Evolutionary conservation across 192 early-diverging fungal genomes (phyloP), one percentile per base, ranked within the genome.

Genomic region (Backusella australiensis): DNA sequence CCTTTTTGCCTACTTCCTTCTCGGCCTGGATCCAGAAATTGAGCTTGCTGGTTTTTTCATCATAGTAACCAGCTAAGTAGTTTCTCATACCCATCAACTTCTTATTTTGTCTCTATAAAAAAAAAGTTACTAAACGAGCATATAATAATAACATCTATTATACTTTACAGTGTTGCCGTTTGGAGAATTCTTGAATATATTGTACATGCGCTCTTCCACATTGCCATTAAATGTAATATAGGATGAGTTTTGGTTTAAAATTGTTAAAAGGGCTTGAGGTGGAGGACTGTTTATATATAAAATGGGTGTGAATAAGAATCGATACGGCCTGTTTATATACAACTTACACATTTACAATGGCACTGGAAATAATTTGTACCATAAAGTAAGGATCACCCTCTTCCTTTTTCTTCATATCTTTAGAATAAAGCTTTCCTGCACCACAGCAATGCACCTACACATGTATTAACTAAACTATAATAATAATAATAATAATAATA

Each of bases 351-450:
- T 93, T 94, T 83, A 91, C 89, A 79, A 95, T 95, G 34, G 93
- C 94, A 44, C 88, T 90, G 2, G 94, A 94, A 39, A 94, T 85
- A 38, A 95, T 86, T 81, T 95, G 93, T 36, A 87, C 84, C 94
- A 95, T 95, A 65, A 89, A 84, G n/a, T 89, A 85, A 66, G 84
- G 89, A 76, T 95, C 94, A 0, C 67, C 79, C 79, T 87, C 83
- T 9, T 86, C 83, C 0, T 87, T 83, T 15, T 85, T 70, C 46
- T 86, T 77, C 74, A 85, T 73, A 11, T 87, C 84, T 63, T 86
- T 87, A 49, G 87, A 89, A 77, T 80, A 80, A 26, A 93, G 73
- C 41, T 86, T 84, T 23, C 90, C 90, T 46, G 87, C 88, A n/a
- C 86, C 90, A 66, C 90, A 87, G 83, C 89, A 87, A 80, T 89